Evolutionary conservation across 108 stramenopile species (phyloP).

Genomic region (Stephanodiscus minutulus): DNA sequence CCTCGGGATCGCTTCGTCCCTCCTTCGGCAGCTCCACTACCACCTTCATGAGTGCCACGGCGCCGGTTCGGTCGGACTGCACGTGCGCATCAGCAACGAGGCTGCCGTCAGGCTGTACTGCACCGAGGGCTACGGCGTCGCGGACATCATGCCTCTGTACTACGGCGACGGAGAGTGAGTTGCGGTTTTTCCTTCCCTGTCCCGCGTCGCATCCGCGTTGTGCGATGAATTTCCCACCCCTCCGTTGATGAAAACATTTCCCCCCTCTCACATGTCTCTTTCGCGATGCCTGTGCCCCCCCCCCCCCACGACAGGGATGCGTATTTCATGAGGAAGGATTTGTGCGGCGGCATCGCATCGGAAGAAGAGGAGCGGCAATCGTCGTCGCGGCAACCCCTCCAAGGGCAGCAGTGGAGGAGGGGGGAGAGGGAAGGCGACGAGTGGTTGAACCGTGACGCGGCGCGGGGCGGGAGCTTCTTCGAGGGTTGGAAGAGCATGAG

Average conservation of each 20-base stretch:
- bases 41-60: conserved; percentile 61
- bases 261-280: too few species aligned
- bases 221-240: too few species aligned
- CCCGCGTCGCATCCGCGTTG: too few species aligned
- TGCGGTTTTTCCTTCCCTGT: too few species aligned
- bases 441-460: conserved; percentile 31
- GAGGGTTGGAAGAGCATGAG: conserved; percentile 29
- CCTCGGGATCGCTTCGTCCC: conserved; percentile 68
- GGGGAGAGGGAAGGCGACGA: conserved; percentile 20
- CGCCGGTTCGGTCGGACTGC: conserved; percentile 68
- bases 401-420: background rate
- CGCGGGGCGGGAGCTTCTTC: conserved; percentile 25
- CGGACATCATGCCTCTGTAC: conserved; percentile 70
- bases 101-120: conserved; percentile 77
- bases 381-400: background rate
- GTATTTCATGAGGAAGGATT: conserved; percentile 81
- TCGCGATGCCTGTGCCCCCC: too few species aligned
- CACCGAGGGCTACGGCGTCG: conserved; percentile 71
- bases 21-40: conserved; percentile 81
- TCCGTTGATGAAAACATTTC: too few species aligned
- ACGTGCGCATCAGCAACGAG: conserved; percentile 75
- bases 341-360: conserved; percentile 9
- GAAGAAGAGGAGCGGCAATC: background rate
- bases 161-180: conserved; percentile 87
- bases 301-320: conserved; percentile 52